Evolutionary conservation across 1,139 yeast genomes (phyloP).

Genomic region (Zygosaccharomyces sapae): DNA sequence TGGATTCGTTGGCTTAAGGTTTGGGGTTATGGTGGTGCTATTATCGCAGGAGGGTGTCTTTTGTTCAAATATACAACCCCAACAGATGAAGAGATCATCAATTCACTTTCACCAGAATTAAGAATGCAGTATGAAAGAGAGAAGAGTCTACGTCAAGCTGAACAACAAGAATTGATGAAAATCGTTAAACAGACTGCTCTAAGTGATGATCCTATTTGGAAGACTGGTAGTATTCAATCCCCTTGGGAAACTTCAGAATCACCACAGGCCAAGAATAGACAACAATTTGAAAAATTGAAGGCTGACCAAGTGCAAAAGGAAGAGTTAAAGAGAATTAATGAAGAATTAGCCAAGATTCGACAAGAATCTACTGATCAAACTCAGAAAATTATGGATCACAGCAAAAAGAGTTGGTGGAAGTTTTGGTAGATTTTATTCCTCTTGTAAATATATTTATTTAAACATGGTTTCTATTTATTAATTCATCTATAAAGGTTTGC

Average conservation of each 20-base stretch:
- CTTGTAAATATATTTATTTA: slow-evolving; percentile 9
- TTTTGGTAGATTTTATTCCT: slow-evolving; percentile 19
- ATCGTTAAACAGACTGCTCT: slow-evolving; percentile 58
- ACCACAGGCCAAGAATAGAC: slow-evolving; percentile 38
- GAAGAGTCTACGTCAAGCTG: slow-evolving; percentile 56
- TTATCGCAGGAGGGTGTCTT: slow-evolving; percentile 64
- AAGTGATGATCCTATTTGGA: slow-evolving; percentile 76
- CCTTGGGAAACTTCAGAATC: slow-evolving; percentile 53
- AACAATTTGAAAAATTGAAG: slow-evolving; percentile 46
- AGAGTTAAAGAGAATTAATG: slow-evolving; percentile 46
- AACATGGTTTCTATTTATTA: background rate
- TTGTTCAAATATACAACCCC: slow-evolving; percentile 72
- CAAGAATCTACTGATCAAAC: slow-evolving; percentile 38
- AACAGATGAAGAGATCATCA: slow-evolving; percentile 73
- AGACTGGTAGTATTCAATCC: slow-evolving; percentile 61
- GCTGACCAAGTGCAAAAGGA: slow-evolving; percentile 46
- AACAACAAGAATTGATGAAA: slow-evolving; percentile 62
- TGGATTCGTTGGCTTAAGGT: slow-evolving; percentile 60
- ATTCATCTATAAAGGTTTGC: background rate
- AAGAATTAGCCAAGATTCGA: slow-evolving; percentile 39
- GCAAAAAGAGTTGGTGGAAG: slow-evolving; percentile 36
- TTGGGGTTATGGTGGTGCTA: slow-evolving; percentile 55
- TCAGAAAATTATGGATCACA: slow-evolving; percentile 37
- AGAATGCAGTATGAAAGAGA: slow-evolving; percentile 71
- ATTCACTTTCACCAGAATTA: slow-evolving; percentile 75